Percentiles rank a stretch among this genome's conserved stretches.
Conservation (phyloP, 495 filamentous ascomycete species). For the Bacidia rubella region DNA sequence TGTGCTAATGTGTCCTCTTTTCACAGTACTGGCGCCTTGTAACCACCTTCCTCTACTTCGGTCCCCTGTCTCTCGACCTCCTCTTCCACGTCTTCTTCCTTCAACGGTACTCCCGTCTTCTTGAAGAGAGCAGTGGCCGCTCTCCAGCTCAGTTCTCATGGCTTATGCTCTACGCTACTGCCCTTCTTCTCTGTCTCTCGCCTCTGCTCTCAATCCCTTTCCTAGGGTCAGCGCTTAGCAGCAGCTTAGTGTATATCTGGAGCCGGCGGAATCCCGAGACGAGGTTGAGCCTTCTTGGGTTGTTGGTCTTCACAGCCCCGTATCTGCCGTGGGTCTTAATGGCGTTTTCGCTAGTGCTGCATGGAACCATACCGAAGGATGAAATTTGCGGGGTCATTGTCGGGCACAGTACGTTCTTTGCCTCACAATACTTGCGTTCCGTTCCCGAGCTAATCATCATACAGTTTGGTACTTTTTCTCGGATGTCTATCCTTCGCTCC, state of each 20-base stretch:
- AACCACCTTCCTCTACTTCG: slow-evolving; percentile 95
- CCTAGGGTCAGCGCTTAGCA: slow-evolving; percentile 78
- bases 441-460: neutral
- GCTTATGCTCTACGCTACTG: slow-evolving; percentile 74
- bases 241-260: slow-evolving; percentile 96
- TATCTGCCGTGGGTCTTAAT: slow-evolving; percentile 96
- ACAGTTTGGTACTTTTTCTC: slow-evolving; percentile 93
- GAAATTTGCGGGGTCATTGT: slow-evolving; percentile 89
- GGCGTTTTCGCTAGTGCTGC: slow-evolving; percentile 72
- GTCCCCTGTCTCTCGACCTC: slow-evolving; percentile 83
- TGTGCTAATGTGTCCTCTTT: neutral
- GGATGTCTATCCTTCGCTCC: slow-evolving; percentile 86
- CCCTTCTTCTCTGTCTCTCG: slow-evolving; percentile 62
- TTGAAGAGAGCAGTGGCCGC: slow-evolving; percentile 83
- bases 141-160: slow-evolving; percentile 90
- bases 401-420: slow-evolving; percentile 49
- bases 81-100: slow-evolving; percentile 99
- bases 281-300: slow-evolving; percentile 74
- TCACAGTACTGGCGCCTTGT: slow-evolving; percentile 85
- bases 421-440: neutral
- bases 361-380: slow-evolving; percentile 81
- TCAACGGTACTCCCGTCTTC: slow-evolving; percentile 85
- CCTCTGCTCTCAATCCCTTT: slow-evolving; percentile 78
- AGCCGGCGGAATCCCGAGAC: slow-evolving; percentile 87
- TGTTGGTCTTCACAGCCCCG: slow-evolving; percentile 83